Conservation (phyloP, 202 grass and related monocot species). For the Brachypodium distachyon region DNA sequence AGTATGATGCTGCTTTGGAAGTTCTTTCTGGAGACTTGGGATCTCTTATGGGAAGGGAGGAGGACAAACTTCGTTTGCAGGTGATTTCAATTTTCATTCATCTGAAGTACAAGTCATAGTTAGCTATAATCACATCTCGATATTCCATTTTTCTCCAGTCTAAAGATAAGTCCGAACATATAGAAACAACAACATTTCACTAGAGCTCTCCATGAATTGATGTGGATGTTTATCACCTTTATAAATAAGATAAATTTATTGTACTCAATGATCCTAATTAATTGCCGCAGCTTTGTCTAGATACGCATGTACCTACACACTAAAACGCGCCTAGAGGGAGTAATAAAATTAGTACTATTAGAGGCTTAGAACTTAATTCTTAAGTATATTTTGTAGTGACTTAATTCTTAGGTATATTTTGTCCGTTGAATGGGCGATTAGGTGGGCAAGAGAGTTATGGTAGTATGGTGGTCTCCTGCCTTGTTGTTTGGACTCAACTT, state of each 20-base stretch:
- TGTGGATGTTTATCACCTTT: not conserved
- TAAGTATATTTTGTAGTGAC: not conserved
- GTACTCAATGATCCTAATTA: too few species aligned
- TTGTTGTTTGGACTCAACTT: not conserved
- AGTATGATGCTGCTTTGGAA: conserved; percentile 82
- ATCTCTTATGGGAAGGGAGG: conserved; percentile 87
- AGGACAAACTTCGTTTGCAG: conserved; percentile 83
- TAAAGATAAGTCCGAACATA: conserved; percentile 2
- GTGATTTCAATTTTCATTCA: conserved; percentile 49
- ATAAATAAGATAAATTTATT: not conserved
- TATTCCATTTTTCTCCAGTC: not conserved
- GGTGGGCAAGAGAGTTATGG: not conserved
- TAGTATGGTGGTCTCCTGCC: not conserved
- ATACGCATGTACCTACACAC: too few species aligned
- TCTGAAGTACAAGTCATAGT: conserved; percentile 9
- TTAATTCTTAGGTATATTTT: not conserved
- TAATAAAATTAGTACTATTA: not conserved
- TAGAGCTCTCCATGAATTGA: not conserved
- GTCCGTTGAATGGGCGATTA: not conserved
- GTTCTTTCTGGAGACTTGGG: conserved; percentile 90
- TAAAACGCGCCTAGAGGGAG: too few species aligned
- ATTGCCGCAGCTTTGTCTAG: too few species aligned
- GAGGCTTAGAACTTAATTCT: not conserved
- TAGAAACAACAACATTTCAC: not conserved
- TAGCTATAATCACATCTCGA: not conserved